Evolutionary conservation across 2,329 filamentous ascomycete genomes (phyloP).

Genomic region (Aspergillus arachidicola): DNA sequence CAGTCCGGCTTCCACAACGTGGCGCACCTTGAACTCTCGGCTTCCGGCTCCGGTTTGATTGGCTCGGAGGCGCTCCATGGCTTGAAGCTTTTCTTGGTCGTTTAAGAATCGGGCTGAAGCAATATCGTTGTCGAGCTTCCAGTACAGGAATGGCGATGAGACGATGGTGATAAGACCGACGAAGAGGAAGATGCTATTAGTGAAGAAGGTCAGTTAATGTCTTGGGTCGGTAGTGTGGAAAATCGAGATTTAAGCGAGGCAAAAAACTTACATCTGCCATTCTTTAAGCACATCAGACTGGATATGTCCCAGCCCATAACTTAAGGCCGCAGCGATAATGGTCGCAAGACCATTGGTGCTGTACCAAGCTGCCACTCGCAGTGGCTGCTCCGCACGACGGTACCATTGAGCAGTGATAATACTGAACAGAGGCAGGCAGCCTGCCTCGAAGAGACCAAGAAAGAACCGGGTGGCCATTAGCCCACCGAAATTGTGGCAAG

Average conservation of each 20-base stretch:
- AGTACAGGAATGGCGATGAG: conserved; percentile 62
- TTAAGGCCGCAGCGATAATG: conserved; percentile 59
- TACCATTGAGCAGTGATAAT: conserved; percentile 53
- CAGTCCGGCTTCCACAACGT: conserved; percentile 45
- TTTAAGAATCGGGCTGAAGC: conserved; percentile 53
- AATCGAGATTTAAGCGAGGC: accelerated
- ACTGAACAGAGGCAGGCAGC: conserved; percentile 50
- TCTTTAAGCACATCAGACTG: conserved; percentile 44
- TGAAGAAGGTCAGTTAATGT: neutral
- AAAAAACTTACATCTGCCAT: conserved; percentile 52
- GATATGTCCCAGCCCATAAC: conserved; percentile 61
- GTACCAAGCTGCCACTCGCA: conserved; percentile 69
- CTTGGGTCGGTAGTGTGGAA: no score
- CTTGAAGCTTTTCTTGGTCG: conserved; percentile 49
- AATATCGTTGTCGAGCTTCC: conserved; percentile 61
- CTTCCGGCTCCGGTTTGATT: conserved; percentile 53
- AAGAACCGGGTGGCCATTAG: conserved; percentile 56
- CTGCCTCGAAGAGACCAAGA: conserved; percentile 56
- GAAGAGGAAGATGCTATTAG: conserved; percentile 59
- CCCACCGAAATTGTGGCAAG: conserved; percentile 48
- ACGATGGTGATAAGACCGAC: conserved; percentile 63
- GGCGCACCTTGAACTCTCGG: conserved; percentile 49
- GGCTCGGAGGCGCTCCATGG: conserved; percentile 52
- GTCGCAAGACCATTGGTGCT: conserved; percentile 62
- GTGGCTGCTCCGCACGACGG: conserved; percentile 60